phyloP scores from a whole-genome alignment of 2,329 filamentous ascomycete genomes.

The Colletotrichum sp. region DNA sequence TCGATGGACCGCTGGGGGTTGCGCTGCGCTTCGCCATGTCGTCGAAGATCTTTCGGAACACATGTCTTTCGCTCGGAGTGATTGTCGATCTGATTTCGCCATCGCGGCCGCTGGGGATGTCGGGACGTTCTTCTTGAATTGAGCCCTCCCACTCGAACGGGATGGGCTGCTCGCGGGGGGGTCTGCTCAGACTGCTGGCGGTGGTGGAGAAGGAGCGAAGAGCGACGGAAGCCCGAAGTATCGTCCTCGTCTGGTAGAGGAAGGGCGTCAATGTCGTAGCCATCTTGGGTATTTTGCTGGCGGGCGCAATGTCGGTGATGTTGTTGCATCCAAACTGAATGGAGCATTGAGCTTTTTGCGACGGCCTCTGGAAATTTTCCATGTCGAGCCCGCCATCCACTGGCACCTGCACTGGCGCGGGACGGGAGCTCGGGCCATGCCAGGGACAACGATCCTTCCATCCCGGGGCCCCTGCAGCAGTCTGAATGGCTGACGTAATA shows the following conservation, averaged over 20 bases:
- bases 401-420: neutral
- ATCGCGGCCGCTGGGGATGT: constrained; percentile 23
- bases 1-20: neutral
- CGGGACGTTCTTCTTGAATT: constrained; percentile 24
- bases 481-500: constrained; percentile 2
- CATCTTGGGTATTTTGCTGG: constrained; percentile 35
- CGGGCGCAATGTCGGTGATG: neutral
- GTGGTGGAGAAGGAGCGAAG: constrained; percentile 21
- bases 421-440: constrained; percentile 10
- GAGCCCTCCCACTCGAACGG: constrained; percentile 56
- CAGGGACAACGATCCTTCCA: neutral
- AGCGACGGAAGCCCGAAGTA: constrained; percentile 41
- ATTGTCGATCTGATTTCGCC: constrained; percentile 51
- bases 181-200: constrained; percentile 19
- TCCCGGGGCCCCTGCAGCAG: neutral
- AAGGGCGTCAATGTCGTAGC: constrained; percentile 64
- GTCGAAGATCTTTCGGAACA: constrained; percentile 64
- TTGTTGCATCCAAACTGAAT: neutral
- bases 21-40: constrained; percentile 33
- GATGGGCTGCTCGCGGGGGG: constrained; percentile 38
- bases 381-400: neutral
- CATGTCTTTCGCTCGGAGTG: constrained; percentile 60
- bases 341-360: neutral
- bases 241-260: constrained; percentile 74
- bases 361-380: constrained; percentile 1